Conservation (phyloP, 2,329 filamentous ascomycete genomes). For the Aureobasidium sp. region DNA sequence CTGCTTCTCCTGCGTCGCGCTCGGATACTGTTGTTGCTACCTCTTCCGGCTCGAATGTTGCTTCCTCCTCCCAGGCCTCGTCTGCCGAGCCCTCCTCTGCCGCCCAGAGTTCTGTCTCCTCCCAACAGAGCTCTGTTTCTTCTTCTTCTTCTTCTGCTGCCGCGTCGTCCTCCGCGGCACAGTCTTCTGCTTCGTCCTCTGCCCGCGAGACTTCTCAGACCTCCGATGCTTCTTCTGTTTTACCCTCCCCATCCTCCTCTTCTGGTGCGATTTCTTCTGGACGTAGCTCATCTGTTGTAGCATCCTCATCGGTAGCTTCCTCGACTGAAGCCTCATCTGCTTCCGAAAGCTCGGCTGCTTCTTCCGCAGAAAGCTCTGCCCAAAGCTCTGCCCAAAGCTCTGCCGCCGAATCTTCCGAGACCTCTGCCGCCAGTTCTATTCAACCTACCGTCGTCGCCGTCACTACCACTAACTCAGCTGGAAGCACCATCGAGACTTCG, state of each 20-base stretch:
- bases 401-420: neutral
- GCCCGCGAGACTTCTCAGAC: slow-evolving; percentile 3
- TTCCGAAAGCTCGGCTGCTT: slow-evolving; percentile 1
- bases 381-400: neutral
- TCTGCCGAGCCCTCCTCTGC: slow-evolving; percentile 12
- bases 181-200: slow-evolving; percentile 1
- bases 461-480: slow-evolving; percentile 21
- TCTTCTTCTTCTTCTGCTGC: slow-evolving; percentile 5
- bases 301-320: neutral
- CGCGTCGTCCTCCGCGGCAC: slow-evolving; percentile 11
- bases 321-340: neutral
- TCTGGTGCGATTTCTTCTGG: slow-evolving; percentile 14
- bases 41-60: slow-evolving; percentile 7
- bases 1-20: slow-evolving; percentile 12
- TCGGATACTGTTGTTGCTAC: slow-evolving; percentile 12
- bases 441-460: slow-evolving; percentile 19
- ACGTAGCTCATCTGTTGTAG: slow-evolving; percentile 11
- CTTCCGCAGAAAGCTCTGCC: neutral
- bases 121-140: neutral
- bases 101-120: slow-evolving; percentile 17
- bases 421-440: slow-evolving; percentile 10
- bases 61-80: neutral
- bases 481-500: slow-evolving; percentile 19
- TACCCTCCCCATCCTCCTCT: slow-evolving; percentile 15
- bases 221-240: slow-evolving; percentile 13